A percentile compares a stretch with the other conserved stretches of the same genome.
Conservation (phyloP, 257 asterid genomes). For the Cynanchum wilfordii region DNA sequence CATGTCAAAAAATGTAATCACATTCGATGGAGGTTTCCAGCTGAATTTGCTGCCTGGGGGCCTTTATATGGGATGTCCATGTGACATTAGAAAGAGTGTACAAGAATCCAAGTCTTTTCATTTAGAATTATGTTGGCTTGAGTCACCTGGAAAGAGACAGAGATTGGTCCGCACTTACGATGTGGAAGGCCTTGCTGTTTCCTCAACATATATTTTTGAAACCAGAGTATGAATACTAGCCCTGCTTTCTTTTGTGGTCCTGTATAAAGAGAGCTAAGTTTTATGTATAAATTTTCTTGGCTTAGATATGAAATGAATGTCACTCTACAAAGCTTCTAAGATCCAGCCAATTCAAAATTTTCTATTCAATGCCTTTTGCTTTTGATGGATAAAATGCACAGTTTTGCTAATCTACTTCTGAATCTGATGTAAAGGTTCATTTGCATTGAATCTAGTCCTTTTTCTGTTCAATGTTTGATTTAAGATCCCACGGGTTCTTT, state of each 20-base stretch:
- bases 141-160: conserved; percentile 71
- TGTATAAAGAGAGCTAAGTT: background rate
- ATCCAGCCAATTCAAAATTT: no score
- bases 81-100: conserved; percentile 66
- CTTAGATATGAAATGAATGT: no score
- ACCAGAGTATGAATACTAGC: conserved; percentile 44
- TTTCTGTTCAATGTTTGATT: background rate
- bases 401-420: no score
- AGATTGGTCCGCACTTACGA: conserved; percentile 87
- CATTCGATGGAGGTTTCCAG: conserved; percentile 71
- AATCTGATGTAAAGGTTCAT: background rate
- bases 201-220: conserved; percentile 77
- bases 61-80: conserved; percentile 84
- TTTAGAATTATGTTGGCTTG: conserved; percentile 85
- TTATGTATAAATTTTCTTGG: background rate
- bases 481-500: background rate
- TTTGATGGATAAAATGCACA: no score
- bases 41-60: conserved; percentile 72
- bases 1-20: conserved; percentile 48
- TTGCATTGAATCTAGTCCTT: background rate
- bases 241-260: background rate
- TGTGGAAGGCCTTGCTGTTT: conserved; percentile 77
- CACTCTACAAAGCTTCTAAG: no score
- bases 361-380: no score
- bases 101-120: conserved; percentile 81